A percentile compares a stretch with the other conserved stretches of the same genome.
These are phyloP conservation scores for Colletotrichum sp. DNA, from an alignment of 2,329 filamentous ascomycete species.

Conservation along the genomic window DNA sequence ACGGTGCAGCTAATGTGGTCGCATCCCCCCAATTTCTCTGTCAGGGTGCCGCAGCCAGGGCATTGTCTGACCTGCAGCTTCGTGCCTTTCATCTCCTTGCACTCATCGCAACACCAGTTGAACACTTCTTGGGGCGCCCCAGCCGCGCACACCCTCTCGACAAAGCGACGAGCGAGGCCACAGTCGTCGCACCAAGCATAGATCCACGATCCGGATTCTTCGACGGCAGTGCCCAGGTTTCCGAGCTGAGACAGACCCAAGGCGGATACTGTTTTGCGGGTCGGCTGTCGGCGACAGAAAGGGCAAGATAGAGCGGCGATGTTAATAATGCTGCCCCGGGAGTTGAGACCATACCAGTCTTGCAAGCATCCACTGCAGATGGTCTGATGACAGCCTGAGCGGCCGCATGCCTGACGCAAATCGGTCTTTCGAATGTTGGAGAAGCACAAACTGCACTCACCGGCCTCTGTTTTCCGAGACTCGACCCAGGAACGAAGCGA, in stretches of 20 bases:
- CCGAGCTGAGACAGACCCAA: constrained; percentile 43
- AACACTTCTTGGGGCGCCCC: constrained; percentile 40
- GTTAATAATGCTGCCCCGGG: constrained; percentile 48
- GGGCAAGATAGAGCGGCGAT: constrained; percentile 52
- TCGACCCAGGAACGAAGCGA: constrained; percentile 41
- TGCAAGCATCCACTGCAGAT: constrained; percentile 45
- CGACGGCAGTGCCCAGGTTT: constrained; percentile 41
- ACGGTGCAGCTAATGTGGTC: constrained; percentile 42
- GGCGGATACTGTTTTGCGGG: constrained; percentile 38
- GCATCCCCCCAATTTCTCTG: constrained; percentile 41
- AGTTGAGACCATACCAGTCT: constrained; percentile 53
- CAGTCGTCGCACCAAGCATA: constrained; percentile 54
- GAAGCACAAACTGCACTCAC: constrained; percentile 53
- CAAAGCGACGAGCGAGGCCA: constrained; percentile 42
- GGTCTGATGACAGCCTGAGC: constrained; percentile 45
- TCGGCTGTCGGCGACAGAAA: constrained; percentile 52
- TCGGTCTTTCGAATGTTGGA: constrained; percentile 34
- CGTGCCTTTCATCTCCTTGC: constrained; percentile 25
- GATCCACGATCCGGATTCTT: constrained; percentile 46
- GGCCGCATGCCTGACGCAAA: constrained; percentile 48
- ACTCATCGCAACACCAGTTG: constrained; percentile 48
- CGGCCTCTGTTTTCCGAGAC: constrained; percentile 40
- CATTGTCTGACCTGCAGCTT: constrained; percentile 31
- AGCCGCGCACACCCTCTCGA: constrained; percentile 48
- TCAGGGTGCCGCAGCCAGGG: constrained; percentile 39